Evolutionary conservation across 352 stramenopile species (phyloP).

Genomic region (Phytophthora pini): DNA sequence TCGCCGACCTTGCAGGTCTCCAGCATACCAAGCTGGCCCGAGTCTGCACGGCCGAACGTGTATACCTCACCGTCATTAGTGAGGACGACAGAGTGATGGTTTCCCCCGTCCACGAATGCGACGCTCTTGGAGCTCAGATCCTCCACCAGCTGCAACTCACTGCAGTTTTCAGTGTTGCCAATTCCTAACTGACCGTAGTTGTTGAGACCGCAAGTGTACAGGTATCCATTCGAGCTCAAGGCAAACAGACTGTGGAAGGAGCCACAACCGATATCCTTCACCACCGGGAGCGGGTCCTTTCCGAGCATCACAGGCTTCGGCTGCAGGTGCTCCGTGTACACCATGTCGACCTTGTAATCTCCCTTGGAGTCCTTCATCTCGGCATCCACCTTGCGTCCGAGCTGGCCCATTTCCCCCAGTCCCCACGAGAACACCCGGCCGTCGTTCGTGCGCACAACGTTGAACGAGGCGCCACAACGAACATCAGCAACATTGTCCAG

Average conservation of each 20-base stretch:
- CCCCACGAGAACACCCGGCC: conserved; percentile 93
- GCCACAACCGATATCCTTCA: conserved; percentile 89
- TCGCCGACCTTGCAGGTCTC: conserved; percentile 76
- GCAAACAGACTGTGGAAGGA: conserved; percentile 90
- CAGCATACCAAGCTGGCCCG: conserved; percentile 91
- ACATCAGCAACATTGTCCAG: conserved; percentile 80
- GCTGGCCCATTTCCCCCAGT: conserved; percentile 90
- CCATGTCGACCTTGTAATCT: conserved; percentile 78
- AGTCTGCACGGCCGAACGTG: conserved; percentile 94
- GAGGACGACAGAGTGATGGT: conserved; percentile 94
- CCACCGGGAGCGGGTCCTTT: conserved; percentile 48
- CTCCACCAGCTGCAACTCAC: conserved; percentile 77
- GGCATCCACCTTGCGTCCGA: conserved; percentile 64
- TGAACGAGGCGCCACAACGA: conserved; percentile 84
- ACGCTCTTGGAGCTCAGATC: conserved; percentile 71
- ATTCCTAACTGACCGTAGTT: conserved; percentile 98
- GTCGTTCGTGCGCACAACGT: conserved; percentile 87
- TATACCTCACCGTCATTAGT: conserved; percentile 89
- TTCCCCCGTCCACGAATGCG: conserved; percentile 85
- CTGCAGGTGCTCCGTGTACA: conserved; percentile 85
- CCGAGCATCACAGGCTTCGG: conserved; percentile 73
- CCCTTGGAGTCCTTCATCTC: conserved; percentile 74
- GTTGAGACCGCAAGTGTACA: conserved; percentile 95
- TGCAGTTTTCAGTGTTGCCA: conserved; percentile 82
- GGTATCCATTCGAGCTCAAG: conserved; percentile 64